These are phyloP conservation scores for Vanrija sp. DNA, from an alignment of 1,284 basidiomycete genomes.

Conservation along the genomic window DNA sequence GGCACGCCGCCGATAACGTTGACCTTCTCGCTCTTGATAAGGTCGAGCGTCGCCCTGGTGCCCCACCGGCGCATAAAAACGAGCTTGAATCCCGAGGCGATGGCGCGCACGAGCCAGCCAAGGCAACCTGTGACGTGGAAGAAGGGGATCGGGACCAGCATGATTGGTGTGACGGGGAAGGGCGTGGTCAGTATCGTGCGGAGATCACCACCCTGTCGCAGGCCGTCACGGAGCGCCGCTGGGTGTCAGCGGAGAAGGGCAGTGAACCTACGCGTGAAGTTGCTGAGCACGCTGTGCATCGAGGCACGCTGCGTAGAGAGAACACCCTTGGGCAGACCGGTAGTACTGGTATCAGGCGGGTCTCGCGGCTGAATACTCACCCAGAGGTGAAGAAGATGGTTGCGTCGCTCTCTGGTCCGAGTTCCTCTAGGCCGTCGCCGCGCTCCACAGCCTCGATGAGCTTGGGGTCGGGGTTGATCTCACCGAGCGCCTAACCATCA, in stretches of 20 bases:
- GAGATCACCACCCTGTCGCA: constrained; percentile 24
- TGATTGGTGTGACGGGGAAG: not conserved
- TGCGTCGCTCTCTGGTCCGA: constrained; percentile 37
- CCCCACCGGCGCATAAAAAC: constrained; percentile 38
- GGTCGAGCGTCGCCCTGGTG: constrained; percentile 26
- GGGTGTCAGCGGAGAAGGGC: not conserved
- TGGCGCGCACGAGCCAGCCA: constrained; percentile 33
- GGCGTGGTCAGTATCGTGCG: constrained; percentile 11
- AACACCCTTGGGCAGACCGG: constrained; percentile 4
- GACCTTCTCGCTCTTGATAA: constrained; percentile 34
- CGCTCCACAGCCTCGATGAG: not conserved
- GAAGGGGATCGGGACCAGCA: constrained; percentile 36
- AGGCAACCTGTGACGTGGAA: constrained; percentile 48
- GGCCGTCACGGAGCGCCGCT: constrained; percentile 18
- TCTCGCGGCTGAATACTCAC: not conserved
- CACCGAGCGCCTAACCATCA: too few species aligned
- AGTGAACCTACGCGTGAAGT: not conserved
- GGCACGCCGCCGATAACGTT: constrained; percentile 44
- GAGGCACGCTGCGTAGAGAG: not conserved
- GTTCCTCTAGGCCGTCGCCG: constrained; percentile 14
- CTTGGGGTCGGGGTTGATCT: not conserved
- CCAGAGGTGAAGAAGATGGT: constrained; percentile 39
- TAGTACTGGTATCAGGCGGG: not conserved
- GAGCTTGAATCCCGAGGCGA: constrained; percentile 35
- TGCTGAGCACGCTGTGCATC: constrained; percentile 2